Percentiles rank a stretch among this genome's conserved stretches.
phyloP scores from a whole-genome alignment of 352 stramenopile genomes.

The Phytopythium aichiense region DNA sequence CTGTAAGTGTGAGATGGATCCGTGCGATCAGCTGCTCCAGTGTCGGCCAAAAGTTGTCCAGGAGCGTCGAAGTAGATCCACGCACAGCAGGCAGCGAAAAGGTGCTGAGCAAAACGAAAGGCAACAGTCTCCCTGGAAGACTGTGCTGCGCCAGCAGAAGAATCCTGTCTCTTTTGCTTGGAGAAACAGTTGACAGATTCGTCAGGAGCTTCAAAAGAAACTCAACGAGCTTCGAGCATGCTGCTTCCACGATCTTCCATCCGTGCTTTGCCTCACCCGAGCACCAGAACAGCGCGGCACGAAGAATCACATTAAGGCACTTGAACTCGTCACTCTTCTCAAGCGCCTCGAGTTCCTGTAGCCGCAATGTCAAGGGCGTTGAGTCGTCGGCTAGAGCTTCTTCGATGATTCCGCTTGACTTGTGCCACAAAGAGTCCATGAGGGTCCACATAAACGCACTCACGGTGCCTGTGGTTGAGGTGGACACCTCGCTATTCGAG shows the following conservation, averaged over 20 bases:
- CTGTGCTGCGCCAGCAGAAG: conserved; percentile 44
- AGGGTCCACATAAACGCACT: conserved; percentile 56
- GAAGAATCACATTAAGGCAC: conserved; percentile 74
- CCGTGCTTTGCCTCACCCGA: conserved; percentile 35
- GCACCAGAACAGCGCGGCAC: conserved; percentile 74
- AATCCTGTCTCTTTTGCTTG: conserved; percentile 15
- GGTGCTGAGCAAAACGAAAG: conserved; percentile 65
- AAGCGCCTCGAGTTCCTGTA: conserved; percentile 37
- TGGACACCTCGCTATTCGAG: conserved; percentile 10
- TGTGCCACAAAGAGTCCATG: conserved; percentile 44
- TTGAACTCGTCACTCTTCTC: conserved; percentile 66
- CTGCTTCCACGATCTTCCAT: conserved; percentile 55
- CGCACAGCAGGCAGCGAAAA: conserved; percentile 61
- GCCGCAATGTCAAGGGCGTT: neutral
- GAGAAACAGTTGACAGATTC: conserved; percentile 12
- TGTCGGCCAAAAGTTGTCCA: conserved; percentile 42
- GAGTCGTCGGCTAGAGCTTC: conserved; percentile 7
- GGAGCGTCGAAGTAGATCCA: conserved; percentile 28
- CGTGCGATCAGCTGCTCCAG: conserved; percentile 29
- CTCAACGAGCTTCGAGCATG: conserved; percentile 48
- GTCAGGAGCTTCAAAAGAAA: conserved; percentile 41
- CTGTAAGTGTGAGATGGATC: conserved; percentile 16
- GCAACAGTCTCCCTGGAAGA: conserved; percentile 70
- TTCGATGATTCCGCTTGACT: conserved; percentile 20
- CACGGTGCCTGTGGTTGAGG: conserved; percentile 17